These are phyloP conservation scores for Phalaenopsis hybrid DNA, from an alignment of 116 monocot genomes.

Conservation along the genomic window DNA sequence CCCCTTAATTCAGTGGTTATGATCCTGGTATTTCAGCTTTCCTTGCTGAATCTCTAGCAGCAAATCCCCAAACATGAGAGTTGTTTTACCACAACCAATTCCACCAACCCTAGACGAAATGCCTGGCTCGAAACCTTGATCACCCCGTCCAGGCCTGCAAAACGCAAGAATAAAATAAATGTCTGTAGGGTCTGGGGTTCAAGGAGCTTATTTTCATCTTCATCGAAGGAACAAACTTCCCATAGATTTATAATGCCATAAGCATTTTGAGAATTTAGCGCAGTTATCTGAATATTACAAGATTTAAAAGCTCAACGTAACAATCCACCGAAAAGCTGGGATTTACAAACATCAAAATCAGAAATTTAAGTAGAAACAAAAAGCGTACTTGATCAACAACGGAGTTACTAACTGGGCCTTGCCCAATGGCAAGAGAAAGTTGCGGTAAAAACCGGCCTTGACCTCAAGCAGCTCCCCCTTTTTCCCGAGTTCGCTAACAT, in stretches of 20 bases:
- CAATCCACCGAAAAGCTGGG: neutral
- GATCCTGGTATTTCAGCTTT: neutral
- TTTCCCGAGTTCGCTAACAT: constrained; percentile 68
- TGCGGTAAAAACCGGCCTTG: constrained; percentile 82
- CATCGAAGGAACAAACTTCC: too few relatives aligned
- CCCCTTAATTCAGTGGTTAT: neutral
- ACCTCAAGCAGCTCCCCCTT: constrained; percentile 74
- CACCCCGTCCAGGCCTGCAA: too few relatives aligned
- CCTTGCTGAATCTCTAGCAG: neutral
- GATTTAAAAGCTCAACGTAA: too few relatives aligned
- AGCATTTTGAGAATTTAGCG: too few relatives aligned
- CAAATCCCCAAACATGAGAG: neutral
- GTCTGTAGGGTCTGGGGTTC: too few relatives aligned
- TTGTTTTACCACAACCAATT: too few relatives aligned
- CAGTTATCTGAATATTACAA: too few relatives aligned
- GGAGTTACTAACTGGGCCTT: constrained; percentile 79
- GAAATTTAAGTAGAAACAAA: neutral
- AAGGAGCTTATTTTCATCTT: too few relatives aligned
- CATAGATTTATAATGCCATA: too few relatives aligned
- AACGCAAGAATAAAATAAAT: too few relatives aligned
- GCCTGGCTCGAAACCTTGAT: too few relatives aligned
- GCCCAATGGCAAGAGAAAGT: constrained; percentile 75
- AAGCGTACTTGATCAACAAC: constrained; percentile 56
- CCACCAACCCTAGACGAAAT: too few relatives aligned
- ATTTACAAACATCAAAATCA: neutral